Evolutionary conservation across 139 green algal species (phyloP), one percentile per base, ranked within the genome.

Genomic region (Axilococcus clingmanii): DNA sequence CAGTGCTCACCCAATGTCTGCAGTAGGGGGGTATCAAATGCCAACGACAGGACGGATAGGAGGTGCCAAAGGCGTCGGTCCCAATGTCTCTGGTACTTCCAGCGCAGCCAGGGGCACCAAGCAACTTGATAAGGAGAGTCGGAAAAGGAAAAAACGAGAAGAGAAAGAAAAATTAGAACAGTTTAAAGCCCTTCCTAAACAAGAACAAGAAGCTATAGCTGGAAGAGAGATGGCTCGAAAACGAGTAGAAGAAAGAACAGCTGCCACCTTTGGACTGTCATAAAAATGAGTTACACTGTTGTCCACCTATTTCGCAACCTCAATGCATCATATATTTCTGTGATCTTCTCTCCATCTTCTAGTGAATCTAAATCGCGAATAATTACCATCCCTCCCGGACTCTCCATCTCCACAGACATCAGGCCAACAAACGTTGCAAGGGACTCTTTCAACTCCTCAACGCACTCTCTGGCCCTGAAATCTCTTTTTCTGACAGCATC

Each of bases 171-270:
- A 48, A 48, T 32, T 16, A 5, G 29, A 63, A 40, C 55, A 32
- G 12, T 30, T 57, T 34, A 71, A 72, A 54, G 28, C 62, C 4
- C 1, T 88, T 9, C 62, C 54, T 8, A 76, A 83, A 29, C 69
- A 82, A 44, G 84, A 94, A 43, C 44, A 41, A 37, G 81, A 82
- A 42, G 68, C 69, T 14, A 49, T 85, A 42, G 78, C 75, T 19
- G 57, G 56, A 43, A 61, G 84, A 27, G 82, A 91, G 48, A 82
- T 82, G 24, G 84, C 84, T 4, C 52, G 74, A 23, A 52, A 70
- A 33, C 66, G 84, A 4, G 81, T 91, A 40, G 55, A 81, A 44
- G 58, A 80, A 40, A 63, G 84, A 3, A 87, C 78, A 1, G 73
- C 76, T 30, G 54, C 64, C 3, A 27, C 40, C 1, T 89, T 86